Evolutionary conservation across 208 protist species (phyloP).

Genomic region (Angomonas ambiguus): DNA sequence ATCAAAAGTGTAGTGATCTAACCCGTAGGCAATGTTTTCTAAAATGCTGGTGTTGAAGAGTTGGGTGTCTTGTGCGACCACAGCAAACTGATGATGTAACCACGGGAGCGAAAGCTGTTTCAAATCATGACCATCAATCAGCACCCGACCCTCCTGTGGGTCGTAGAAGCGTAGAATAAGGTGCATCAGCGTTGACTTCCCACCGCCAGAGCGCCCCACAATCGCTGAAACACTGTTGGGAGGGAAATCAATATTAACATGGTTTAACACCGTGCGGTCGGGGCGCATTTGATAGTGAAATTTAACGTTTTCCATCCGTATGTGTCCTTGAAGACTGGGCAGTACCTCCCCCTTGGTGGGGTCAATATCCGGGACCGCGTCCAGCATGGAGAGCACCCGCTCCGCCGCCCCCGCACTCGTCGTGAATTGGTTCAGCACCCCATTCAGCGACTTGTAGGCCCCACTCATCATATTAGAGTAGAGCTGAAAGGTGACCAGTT

Average conservation of each 20-base stretch:
- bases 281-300: constrained; percentile 30
- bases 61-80: constrained; percentile 98
- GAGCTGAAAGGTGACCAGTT: constrained; percentile 49
- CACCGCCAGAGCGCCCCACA: constrained; percentile 43
- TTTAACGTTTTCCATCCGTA: constrained; percentile 17
- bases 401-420: constrained; percentile 44
- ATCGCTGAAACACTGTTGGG: constrained; percentile 31
- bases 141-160: constrained; percentile 41
- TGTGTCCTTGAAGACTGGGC: constrained; percentile 13
- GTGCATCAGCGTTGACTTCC: constrained; percentile 49
- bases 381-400: constrained; percentile 45
- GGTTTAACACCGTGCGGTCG: constrained; percentile 24
- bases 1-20: constrained; percentile 21
- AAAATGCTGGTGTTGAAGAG: constrained; percentile 93
- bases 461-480: constrained; percentile 49
- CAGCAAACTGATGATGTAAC: constrained; percentile 73
- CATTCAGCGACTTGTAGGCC: constrained; percentile 40
- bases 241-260: constrained; percentile 20
- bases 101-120: constrained; percentile 27
- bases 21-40: constrained; percentile 60
- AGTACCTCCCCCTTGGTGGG: constrained; percentile 21
- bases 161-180: constrained; percentile 54
- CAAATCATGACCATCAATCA: constrained; percentile 31
- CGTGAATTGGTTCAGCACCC: constrained; percentile 40
- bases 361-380: constrained; percentile 29